Evolutionary conservation across 192 early-diverging fungal species (phyloP).

Genomic region (Coemansia sp.): DNA sequence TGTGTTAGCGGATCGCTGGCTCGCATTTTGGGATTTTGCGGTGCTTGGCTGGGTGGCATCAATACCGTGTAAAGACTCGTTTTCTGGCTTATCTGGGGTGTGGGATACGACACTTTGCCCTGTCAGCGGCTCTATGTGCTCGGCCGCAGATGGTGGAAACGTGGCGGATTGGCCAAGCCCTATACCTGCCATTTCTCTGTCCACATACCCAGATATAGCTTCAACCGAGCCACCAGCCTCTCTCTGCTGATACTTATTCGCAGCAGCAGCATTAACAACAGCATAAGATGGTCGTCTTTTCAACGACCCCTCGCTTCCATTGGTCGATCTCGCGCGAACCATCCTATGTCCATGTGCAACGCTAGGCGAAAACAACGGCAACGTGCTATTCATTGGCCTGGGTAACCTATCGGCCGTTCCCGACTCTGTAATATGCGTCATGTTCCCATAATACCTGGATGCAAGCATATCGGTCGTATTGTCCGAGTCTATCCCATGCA

Average conservation of each 20-base stretch:
- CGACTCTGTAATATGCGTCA: constrained; percentile 23
- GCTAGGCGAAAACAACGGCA: constrained; percentile 53
- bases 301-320: constrained; percentile 23
- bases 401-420: constrained; percentile 24
- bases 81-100: background rate
- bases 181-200: background rate
- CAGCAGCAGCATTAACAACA: background rate
- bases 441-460: constrained; percentile 48
- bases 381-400: constrained; percentile 51
- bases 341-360: constrained; percentile 26
- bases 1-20: background rate
- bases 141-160: background rate
- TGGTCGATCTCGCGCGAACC: constrained; percentile 15
- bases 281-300: background rate
- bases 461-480: constrained; percentile 29
- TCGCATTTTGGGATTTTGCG: background rate
- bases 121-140: background rate
- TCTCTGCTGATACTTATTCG: background rate
- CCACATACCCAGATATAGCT: background rate
- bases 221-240: background rate
- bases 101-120: background rate
- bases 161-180: background rate
- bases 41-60: background rate
- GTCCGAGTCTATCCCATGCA: constrained; percentile 37
- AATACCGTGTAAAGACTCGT: background rate